These are phyloP conservation scores for Ailanthus altissimus DNA, from an alignment of 345 rosid genomes.

Conservation along the genomic window DNA sequence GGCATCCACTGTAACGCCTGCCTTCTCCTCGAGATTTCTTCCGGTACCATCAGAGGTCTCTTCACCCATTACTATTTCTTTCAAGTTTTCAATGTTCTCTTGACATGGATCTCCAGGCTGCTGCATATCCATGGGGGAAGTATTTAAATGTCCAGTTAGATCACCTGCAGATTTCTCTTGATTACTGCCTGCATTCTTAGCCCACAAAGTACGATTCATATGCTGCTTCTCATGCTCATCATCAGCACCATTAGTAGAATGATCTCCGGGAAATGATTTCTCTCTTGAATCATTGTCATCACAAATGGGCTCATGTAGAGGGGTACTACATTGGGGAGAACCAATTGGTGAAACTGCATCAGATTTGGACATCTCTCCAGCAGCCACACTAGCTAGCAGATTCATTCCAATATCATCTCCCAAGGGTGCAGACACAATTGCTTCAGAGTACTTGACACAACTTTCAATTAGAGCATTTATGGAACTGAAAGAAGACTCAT, in stretches of 20 bases:
- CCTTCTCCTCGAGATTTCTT: conserved; percentile 34
- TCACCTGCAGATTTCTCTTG: conserved; percentile 34
- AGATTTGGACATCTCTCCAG: conserved; percentile 77
- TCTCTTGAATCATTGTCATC: conserved; percentile 37
- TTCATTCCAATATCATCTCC: conserved; percentile 95
- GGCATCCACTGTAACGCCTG: conserved; percentile 25
- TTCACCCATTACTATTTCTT: conserved; percentile 31
- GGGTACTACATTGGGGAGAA: conserved; percentile 46
- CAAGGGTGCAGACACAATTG: conserved; percentile 45
- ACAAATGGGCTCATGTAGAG: conserved; percentile 38
- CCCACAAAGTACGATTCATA: conserved; percentile 22
- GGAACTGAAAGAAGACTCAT: conserved; percentile 65
- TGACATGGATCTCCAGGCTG: conserved; percentile 39
- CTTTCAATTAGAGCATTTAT: conserved; percentile 91
- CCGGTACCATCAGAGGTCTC: conserved; percentile 30
- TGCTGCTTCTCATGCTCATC: conserved; percentile 38
- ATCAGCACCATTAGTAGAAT: conserved; percentile 30
- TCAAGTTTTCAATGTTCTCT: conserved; percentile 44
- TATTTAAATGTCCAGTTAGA: conserved; percentile 26
- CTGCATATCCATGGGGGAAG: conserved; percentile 40
- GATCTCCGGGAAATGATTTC: conserved; percentile 34
- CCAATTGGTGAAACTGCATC: conserved; percentile 51
- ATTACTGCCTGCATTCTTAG: conserved; percentile 33
- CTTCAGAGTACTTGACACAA: conserved; percentile 72
- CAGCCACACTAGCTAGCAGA: conserved; percentile 92